Evolutionary conservation across 129 eudicot species (phyloP).

Genomic region (Flaveria robusta): DNA sequence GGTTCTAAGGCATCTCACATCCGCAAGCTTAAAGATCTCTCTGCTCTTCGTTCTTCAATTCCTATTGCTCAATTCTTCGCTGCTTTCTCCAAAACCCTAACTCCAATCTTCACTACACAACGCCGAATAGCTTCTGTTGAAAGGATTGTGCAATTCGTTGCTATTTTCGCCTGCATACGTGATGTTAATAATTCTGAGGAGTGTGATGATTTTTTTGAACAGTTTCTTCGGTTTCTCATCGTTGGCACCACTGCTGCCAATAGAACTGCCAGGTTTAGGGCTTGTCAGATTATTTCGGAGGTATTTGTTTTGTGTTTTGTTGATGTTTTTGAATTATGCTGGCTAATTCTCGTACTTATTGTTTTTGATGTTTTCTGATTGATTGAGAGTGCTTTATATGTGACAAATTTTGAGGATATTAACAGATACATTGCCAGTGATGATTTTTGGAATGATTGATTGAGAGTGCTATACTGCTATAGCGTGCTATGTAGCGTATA

Average conservation of each 20-base stretch:
- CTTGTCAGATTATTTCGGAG: slow-evolving; percentile 97
- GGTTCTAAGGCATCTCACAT: slow-evolving; percentile 76
- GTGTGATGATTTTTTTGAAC: slow-evolving; percentile 56
- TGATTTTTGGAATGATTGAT: too few species aligned
- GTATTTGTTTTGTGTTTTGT: slow-evolving; percentile 30
- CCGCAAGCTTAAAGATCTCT: slow-evolving; percentile 84
- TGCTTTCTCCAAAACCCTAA: slow-evolving; percentile 64
- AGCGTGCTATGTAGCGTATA: too few species aligned
- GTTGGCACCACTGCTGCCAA: slow-evolving; percentile 59
- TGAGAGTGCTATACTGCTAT: too few species aligned
- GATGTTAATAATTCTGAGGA: slow-evolving; percentile 27
- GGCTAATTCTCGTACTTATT: not conserved
- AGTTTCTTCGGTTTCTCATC: slow-evolving; percentile 63
- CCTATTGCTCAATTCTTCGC: slow-evolving; percentile 46
- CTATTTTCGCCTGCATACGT: slow-evolving; percentile 50
- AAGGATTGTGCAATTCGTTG: slow-evolving; percentile 65
- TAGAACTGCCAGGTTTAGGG: slow-evolving; percentile 80
- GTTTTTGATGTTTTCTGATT: not conserved
- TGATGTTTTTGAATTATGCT: not conserved
- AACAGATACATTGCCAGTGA: too few species aligned
- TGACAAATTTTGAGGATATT: not conserved
- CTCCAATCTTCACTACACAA: slow-evolving; percentile 65
- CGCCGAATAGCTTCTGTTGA: slow-evolving; percentile 78
- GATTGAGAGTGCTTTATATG: not conserved
- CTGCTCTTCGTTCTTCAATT: slow-evolving; percentile 48